These are phyloP conservation scores for Akanthomyces uredinophilus DNA, from an alignment of 2,329 filamentous ascomycete species.

Conservation along the genomic window DNA sequence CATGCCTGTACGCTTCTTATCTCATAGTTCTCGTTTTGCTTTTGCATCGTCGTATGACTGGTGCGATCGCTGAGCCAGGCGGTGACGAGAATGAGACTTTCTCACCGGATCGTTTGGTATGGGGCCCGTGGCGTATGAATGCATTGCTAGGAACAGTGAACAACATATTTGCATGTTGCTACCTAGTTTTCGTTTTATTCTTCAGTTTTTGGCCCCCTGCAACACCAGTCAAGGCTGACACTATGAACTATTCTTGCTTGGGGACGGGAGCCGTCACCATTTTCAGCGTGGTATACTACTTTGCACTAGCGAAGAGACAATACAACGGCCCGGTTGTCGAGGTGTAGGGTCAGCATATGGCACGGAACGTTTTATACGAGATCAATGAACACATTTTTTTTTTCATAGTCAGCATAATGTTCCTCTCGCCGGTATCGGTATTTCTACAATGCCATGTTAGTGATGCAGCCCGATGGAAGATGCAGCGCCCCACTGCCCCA, in stretches of 20 bases:
- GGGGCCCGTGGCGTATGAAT: constrained; percentile 52
- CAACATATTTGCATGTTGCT: constrained; percentile 48
- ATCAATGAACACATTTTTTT: background rate
- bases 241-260: constrained; percentile 44
- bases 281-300: constrained; percentile 44
- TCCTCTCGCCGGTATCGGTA: background rate
- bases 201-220: constrained; percentile 48
- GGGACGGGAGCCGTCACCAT: constrained; percentile 37
- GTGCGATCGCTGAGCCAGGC: constrained; percentile 26
- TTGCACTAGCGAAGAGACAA: constrained; percentile 34
- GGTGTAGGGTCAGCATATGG: background rate
- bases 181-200: constrained; percentile 50
- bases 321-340: constrained; percentile 42
- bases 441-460: background rate
- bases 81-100: constrained; percentile 19
- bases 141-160: constrained; percentile 47
- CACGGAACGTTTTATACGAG: too few relatives aligned
- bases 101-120: constrained; percentile 30
- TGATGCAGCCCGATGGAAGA: background rate
- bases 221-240: constrained; percentile 23
- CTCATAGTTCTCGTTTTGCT: constrained; percentile 25
- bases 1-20: constrained; percentile 28
- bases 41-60: constrained; percentile 27
- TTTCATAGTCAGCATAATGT: background rate
- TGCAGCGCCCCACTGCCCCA: constrained; percentile 6